These are phyloP conservation scores for Ophiostoma sp. DNA, from an alignment of 2,329 filamentous ascomycete species.

Conservation along the genomic window DNA sequence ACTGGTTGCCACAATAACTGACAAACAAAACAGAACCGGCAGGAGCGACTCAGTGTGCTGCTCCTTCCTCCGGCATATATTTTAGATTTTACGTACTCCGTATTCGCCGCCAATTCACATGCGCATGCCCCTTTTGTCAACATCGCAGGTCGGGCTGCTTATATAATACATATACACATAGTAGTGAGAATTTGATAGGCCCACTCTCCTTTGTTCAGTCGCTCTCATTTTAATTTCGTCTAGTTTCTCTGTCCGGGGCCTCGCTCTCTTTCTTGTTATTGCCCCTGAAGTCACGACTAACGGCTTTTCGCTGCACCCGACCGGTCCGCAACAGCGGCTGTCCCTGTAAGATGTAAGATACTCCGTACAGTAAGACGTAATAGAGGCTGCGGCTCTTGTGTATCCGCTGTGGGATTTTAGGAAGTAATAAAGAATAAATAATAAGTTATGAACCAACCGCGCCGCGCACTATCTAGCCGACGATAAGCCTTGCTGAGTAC, in stretches of 20 bases:
- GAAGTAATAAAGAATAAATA: background rate
- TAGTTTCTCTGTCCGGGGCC: too few relatives aligned
- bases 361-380: background rate
- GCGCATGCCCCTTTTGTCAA: conserved; percentile 3
- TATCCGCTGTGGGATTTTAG: background rate
- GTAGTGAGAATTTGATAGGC: background rate
- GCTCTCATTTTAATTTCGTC: background rate
- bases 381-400: background rate
- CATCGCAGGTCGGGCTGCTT: background rate
- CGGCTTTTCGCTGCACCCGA: conserved; percentile 7
- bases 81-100: background rate
- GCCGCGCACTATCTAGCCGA: conserved; percentile 10
- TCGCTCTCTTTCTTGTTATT: too few relatives aligned
- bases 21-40: background rate
- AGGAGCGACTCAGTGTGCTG: background rate
- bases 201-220: background rate
- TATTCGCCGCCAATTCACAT: background rate
- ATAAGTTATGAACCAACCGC: background rate
- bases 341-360: background rate
- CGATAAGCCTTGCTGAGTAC: background rate
- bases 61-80: background rate
- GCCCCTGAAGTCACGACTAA: background rate
- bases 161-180: background rate
- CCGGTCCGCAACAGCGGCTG: background rate
- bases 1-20: background rate